Conservation (phyloP, 352 stramenopile genomes). For the Pythium volutum region DNA sequence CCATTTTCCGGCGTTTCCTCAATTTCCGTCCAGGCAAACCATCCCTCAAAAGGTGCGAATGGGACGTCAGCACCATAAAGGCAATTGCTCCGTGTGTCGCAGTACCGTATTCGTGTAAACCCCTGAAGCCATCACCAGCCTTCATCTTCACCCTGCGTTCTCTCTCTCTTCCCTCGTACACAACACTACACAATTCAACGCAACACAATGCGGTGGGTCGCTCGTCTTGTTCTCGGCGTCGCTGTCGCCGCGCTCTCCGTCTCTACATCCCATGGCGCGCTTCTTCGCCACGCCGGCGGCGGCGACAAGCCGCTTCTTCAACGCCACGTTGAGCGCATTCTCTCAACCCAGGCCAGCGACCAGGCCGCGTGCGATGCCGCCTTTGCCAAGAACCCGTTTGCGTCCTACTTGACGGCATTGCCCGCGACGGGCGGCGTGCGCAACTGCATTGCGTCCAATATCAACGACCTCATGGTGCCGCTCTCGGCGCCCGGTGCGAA, state of each 20-base stretch:
- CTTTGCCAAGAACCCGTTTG: constrained; percentile 40
- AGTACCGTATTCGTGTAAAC: not conserved
- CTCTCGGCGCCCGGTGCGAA: constrained; percentile 35
- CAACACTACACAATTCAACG: not conserved
- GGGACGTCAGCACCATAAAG: not conserved
- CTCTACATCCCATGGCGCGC: not conserved
- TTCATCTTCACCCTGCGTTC: too few species aligned
- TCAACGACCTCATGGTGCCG: constrained; percentile 35
- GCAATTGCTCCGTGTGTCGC: too few species aligned
- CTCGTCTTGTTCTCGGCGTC: not conserved
- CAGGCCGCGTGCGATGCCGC: constrained; percentile 36
- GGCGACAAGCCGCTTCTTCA: constrained; percentile 11
- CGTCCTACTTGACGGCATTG: constrained; percentile 40
- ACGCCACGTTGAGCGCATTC: constrained; percentile 17
- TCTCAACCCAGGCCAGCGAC: constrained; percentile 25
- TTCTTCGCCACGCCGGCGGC: not conserved
- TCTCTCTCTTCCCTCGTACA: too few species aligned
- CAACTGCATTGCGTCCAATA: constrained; percentile 49
- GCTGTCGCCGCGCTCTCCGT: not conserved
- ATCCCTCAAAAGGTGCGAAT: not conserved
- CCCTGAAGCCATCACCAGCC: not conserved
- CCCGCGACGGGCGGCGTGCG: constrained; percentile 43
- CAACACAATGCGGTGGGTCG: not conserved
- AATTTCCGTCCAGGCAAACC: not conserved
- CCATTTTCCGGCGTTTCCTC: not conserved